These are phyloP conservation scores for Penicillium egyptiacum DNA, from an alignment of 495 filamentous ascomycete genomes.

Conservation along the genomic window DNA sequence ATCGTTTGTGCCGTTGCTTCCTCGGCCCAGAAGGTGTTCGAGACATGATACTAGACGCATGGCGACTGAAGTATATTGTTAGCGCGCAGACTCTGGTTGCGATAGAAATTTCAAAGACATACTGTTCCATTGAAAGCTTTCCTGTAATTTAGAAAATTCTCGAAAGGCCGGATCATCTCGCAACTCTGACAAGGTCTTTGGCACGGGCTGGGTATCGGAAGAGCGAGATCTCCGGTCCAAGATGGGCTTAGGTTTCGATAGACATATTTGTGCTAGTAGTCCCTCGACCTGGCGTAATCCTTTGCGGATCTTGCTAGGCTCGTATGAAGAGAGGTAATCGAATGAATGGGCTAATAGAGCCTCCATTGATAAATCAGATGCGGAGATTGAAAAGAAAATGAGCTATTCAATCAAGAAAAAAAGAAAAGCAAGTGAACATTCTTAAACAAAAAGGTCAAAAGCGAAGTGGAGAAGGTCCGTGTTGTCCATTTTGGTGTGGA, in stretches of 20 bases:
- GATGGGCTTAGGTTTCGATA: slow-evolving; percentile 57
- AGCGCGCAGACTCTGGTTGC: not conserved
- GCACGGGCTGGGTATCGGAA: slow-evolving; percentile 39
- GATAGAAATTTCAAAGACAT: slow-evolving; percentile 23
- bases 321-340: slow-evolving; percentile 93
- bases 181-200: slow-evolving; percentile 69
- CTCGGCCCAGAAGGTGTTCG: slow-evolving; percentile 80
- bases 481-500: slow-evolving; percentile 7
- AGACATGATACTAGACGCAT: slow-evolving; percentile 83
- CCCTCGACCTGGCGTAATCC: slow-evolving; percentile 95
- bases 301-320: slow-evolving; percentile 84
- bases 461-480: slow-evolving; percentile 22
- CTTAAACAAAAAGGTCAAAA: slow-evolving; percentile 11
- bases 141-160: slow-evolving; percentile 95
- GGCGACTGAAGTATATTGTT: slow-evolving; percentile 54
- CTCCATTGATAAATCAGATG: slow-evolving; percentile 63
- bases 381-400: slow-evolving; percentile 17
- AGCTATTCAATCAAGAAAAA: slow-evolving; percentile 1
- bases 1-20: slow-evolving; percentile 79
- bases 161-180: slow-evolving; percentile 85
- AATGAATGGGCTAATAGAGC: slow-evolving; percentile 88
- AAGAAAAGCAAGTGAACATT: slow-evolving; percentile 13
- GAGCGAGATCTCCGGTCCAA: slow-evolving; percentile 44
- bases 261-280: slow-evolving; percentile 91
- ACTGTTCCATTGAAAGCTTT: slow-evolving; percentile 97